phyloP scores from a whole-genome alignment of 495 filamentous ascomycete genomes.

The Ascodesmis nigricans region DNA sequence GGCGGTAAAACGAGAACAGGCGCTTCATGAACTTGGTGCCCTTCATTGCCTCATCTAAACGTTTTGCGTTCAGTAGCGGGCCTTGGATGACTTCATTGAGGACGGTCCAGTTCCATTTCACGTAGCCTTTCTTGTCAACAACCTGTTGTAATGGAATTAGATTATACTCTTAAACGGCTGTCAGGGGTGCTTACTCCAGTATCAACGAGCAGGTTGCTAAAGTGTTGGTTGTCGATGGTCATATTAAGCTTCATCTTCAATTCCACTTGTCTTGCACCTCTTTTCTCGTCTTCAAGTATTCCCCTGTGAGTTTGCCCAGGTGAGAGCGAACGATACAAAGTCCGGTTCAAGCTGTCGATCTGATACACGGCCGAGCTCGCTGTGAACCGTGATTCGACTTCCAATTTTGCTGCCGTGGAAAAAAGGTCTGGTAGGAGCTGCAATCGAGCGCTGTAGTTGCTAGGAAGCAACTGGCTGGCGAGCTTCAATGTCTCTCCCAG shows the following conservation, averaged over 20 bases:
- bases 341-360: conserved; percentile 89
- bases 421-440: conserved; percentile 74
- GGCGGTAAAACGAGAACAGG: conserved; percentile 79
- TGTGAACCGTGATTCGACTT: conserved; percentile 46
- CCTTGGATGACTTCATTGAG: conserved; percentile 83
- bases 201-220: conserved; percentile 66
- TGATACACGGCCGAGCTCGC: conserved; percentile 83
- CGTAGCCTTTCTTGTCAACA: conserved; percentile 58
- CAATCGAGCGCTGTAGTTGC: conserved; percentile 49
- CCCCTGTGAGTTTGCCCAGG: conserved; percentile 11
- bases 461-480: conserved; percentile 63
- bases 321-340: conserved; percentile 55
- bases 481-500: conserved; percentile 79
- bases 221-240: conserved; percentile 68
- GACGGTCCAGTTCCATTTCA: conserved; percentile 93
- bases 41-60: conserved; percentile 84
- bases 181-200: conserved; percentile 28
- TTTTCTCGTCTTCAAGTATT: conserved; percentile 25
- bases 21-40: conserved; percentile 88
- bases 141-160: conserved; percentile 29
- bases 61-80: conserved; percentile 71
- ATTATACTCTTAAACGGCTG: not conserved
- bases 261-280: conserved; percentile 29
- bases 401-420: conserved; percentile 46
- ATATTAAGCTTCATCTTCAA: conserved; percentile 48